Conservation (phyloP, 2,329 filamentous ascomycete genomes). For the Fusarium sp. region DNA sequence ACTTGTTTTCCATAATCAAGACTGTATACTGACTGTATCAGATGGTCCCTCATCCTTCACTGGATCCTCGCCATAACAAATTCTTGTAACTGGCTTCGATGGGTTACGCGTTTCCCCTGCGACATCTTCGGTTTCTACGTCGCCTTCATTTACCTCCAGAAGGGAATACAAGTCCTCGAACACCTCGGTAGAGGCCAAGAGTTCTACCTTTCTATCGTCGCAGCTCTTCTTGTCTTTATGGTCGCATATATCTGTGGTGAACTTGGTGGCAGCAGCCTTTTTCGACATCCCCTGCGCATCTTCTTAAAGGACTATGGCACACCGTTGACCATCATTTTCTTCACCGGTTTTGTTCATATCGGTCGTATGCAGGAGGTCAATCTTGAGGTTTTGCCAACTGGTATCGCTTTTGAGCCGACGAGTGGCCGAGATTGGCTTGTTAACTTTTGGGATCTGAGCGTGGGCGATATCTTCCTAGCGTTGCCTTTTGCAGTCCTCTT, state of each 20-base stretch:
- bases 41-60: conserved; percentile 86
- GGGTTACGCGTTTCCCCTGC: conserved; percentile 90
- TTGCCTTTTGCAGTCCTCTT: conserved; percentile 87
- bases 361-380: conserved; percentile 80
- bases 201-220: conserved; percentile 82
- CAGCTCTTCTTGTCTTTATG: conserved; percentile 81
- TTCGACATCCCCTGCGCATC: conserved; percentile 78
- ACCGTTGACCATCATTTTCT: conserved; percentile 84
- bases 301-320: conserved; percentile 93
- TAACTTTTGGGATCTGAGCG: conserved; percentile 80
- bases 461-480: conserved; percentile 81
- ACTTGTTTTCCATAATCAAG: neutral
- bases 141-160: conserved; percentile 90
- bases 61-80: conserved; percentile 87
- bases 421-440: conserved; percentile 79
- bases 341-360: conserved; percentile 88
- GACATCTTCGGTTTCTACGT: conserved; percentile 97
- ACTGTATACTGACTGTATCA: conserved; percentile 46
- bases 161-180: conserved; percentile 86
- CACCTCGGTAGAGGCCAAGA: conserved; percentile 74
- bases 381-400: conserved; percentile 78
- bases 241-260: conserved; percentile 79
- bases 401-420: conserved; percentile 82
- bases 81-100: conserved; percentile 87
- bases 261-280: conserved; percentile 76